phyloP scores from a whole-genome alignment of 2,329 filamentous ascomycete species.

The Beauveria varroae region DNA sequence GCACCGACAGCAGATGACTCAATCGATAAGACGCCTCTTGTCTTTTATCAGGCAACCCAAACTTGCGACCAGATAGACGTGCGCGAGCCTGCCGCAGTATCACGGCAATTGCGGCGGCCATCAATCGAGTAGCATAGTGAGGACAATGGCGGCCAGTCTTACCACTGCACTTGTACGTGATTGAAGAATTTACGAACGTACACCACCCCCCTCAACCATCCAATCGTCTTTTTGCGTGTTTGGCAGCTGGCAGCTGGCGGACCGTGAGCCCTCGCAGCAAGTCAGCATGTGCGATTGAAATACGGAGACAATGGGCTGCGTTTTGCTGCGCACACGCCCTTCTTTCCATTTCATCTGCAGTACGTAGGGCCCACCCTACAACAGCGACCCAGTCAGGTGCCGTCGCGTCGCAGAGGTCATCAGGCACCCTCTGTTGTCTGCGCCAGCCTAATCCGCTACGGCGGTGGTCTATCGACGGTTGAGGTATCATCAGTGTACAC shows the following conservation, averaged over 20 bases:
- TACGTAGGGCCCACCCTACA: slow-evolving; percentile 9
- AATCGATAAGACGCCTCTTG: slow-evolving; percentile 5
- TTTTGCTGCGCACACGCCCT: slow-evolving; percentile 3
- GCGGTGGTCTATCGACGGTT: no score
- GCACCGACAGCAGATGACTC: slow-evolving; percentile 1
- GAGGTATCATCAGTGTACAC: no score
- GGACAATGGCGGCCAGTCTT: no score
- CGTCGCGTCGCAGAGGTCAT: slow-evolving; percentile 6
- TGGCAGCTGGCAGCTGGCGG: no score
- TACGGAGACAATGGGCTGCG: no score
- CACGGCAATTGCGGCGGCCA: background rate
- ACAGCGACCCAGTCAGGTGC: slow-evolving; percentile 20
- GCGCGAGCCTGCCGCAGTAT: background rate
- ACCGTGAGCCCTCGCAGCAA: no score
- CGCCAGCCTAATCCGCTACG: background rate
- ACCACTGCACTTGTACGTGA: no score
- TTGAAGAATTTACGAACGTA: no score
- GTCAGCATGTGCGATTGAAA: no score
- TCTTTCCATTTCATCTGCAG: background rate
- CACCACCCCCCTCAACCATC: no score
- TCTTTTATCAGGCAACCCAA: background rate
- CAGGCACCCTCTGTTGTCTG: background rate
- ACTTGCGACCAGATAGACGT: background rate
- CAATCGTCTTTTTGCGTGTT: no score
- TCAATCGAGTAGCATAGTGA: no score